A percentile compares a stretch with the other conserved stretches of the same genome.
phyloP scores from a whole-genome alignment of 2,329 filamentous ascomycete genomes.

The Rhytidhysteron rufulum region DNA sequence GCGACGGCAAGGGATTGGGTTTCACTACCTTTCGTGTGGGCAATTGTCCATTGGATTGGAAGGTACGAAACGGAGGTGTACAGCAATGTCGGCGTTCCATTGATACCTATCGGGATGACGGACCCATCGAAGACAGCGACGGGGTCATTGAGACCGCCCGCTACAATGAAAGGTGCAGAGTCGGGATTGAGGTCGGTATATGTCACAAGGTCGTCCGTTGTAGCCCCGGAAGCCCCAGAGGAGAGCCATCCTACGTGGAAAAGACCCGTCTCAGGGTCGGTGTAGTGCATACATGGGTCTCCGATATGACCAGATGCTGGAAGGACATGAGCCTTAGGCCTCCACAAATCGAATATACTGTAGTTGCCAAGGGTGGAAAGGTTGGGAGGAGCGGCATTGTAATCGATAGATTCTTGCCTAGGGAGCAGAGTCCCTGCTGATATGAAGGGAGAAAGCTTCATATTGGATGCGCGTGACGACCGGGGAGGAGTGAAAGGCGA shows the following conservation, averaged over 20 bases:
- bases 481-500: no score
- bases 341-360: no score
- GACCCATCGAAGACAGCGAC: slow-evolving; percentile 46
- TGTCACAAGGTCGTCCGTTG: slow-evolving; percentile 42
- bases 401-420: no score
- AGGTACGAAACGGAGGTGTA: slow-evolving; percentile 45
- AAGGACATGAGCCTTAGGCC: slow-evolving; percentile 40
- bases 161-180: slow-evolving; percentile 23
- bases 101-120: slow-evolving; percentile 42
- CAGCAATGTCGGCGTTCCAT: slow-evolving; percentile 42
- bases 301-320: slow-evolving; percentile 40
- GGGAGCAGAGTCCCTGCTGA: no score
- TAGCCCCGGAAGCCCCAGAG: no score
- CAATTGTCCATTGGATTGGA: slow-evolving; percentile 46
- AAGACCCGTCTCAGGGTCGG: slow-evolving; percentile 40
- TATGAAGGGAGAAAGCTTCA: no score
- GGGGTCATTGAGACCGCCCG: slow-evolving; percentile 42
- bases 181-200: slow-evolving; percentile 36
- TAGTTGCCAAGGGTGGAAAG: no score
- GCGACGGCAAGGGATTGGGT: slow-evolving; percentile 44
- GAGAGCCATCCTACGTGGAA: slow-evolving; percentile 46
- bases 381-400: no score
- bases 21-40: slow-evolving; percentile 45
- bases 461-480: no score
- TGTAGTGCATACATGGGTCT: slow-evolving; percentile 46